phyloP scores from a whole-genome alignment of 148 eudicot species.

The Gaultheria prostrata region DNA sequence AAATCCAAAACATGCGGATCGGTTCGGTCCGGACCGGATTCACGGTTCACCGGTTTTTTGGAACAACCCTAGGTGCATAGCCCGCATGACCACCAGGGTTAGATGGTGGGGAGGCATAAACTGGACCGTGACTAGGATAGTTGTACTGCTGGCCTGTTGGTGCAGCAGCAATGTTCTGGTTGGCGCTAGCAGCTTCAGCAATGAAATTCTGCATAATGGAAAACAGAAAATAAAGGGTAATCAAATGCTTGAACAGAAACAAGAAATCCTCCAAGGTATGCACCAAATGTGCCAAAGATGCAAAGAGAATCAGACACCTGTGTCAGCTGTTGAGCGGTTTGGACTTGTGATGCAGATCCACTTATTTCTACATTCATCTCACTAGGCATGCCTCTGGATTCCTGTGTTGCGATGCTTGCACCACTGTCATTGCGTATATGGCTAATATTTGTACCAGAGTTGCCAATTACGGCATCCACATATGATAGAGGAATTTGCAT shows the following conservation, averaged over 20 bases:
- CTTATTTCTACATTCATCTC: constrained; percentile 52
- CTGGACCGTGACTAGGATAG: constrained; percentile 33
- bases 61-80: constrained; percentile 33
- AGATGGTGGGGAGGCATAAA: constrained; percentile 25
- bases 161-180: constrained; percentile 28
- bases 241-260: background rate
- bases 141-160: constrained; percentile 37
- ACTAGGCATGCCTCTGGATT: constrained; percentile 41
- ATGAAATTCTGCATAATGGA: constrained; percentile 37
- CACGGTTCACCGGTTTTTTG: too few species aligned
- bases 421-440: constrained; percentile 46
- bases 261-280: background rate
- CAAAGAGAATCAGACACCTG: background rate
- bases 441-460: constrained; percentile 42
- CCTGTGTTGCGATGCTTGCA: constrained; percentile 47
- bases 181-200: constrained; percentile 38
- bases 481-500: constrained; percentile 49
- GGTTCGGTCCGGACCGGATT: too few species aligned
- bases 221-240: background rate
- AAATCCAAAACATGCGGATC: too few species aligned
- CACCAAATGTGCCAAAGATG: background rate
- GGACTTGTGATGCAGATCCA: constrained; percentile 54
- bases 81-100: constrained; percentile 16
- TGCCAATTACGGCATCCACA: constrained; percentile 51
- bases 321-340: constrained; percentile 16